Base-by-base conservation (phyloP, 129 eudicot genomes). In the Flaveria ramosissima region DNA sequence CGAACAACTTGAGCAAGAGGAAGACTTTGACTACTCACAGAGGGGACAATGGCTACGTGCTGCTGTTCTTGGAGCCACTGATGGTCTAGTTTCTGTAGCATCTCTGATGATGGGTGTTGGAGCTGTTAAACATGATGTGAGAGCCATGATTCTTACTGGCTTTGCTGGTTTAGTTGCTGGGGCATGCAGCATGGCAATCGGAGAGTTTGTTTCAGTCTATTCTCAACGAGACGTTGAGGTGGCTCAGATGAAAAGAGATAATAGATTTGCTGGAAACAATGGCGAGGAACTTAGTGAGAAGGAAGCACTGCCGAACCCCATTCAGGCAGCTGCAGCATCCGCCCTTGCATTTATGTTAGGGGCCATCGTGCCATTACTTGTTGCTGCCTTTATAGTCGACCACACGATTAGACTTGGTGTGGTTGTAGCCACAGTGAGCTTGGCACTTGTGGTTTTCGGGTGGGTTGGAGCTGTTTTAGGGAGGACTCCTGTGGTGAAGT, bases 11-110 rank as follows among this genome's bases (percentile, higher is more conserved):
- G 15, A 11, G 50, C 75, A 66, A 13, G 70, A 26, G 20, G 77
- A 73, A 32, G 82, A 75, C 8, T 23, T 78, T 67, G 82, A 85
- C 73, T 82, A 85, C 80, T 65, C 81, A 27, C 65, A 68, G 71
- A 83, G 85, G 50, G 83, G 84, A 47, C 80, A 79, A 60, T 83
- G 87, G 89, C 82, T 86, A 24, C 80, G 89, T 70, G 86, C 89
- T 17, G 86, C 89, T 36, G 82, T 79, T 77, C 62, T 85, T 61
- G 86, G 86, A 70, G 86, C 89, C 50, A 83, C 79, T 26, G 89
- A 85, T 59, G 84, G 86, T 43, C 69, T 82, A 55, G 84, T 85
- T 10, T 79, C 86, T 16, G 80, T 73, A 41, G 81, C 84, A 59
- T 85, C 86, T 27, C 52, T 85, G 50, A 85, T 85, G 89, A 75